A percentile compares a stretch with the other conserved stretches of the same genome.
These are phyloP conservation scores for Rhizopus arrhizus DNA, from an alignment of 371 early-diverging fungal genomes.

Conservation along the genomic window DNA sequence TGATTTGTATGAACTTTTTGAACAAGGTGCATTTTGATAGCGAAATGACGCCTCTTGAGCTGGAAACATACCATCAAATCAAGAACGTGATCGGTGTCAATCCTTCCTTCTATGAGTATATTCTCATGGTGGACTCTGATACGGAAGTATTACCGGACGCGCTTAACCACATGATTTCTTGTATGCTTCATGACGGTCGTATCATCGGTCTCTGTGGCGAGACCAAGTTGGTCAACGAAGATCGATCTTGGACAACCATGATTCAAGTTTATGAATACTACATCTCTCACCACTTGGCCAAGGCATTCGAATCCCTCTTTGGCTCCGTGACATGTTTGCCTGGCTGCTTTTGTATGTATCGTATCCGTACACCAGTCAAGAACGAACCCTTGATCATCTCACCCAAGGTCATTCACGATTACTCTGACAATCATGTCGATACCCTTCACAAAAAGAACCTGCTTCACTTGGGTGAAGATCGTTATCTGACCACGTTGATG, in stretches of 20 bases:
- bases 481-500: constrained; percentile 95
- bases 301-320: constrained; percentile 99
- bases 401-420: constrained; percentile 89
- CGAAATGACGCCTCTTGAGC: constrained; percentile 91
- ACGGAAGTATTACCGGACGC: constrained; percentile 87
- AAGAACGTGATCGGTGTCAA: constrained; percentile 89
- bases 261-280: constrained; percentile 99
- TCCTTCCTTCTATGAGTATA: constrained; percentile 88
- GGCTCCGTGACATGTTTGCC: constrained; percentile 96
- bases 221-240: constrained; percentile 87
- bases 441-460: constrained; percentile 96
- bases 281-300: constrained; percentile 97
- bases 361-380: constrained; percentile 82
- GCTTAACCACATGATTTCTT: constrained; percentile 83
- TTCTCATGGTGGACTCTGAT: constrained; percentile 96
- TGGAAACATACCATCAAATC: constrained; percentile 92
- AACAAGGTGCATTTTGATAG: constrained; percentile 94
- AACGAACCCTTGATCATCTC: constrained; percentile 91
- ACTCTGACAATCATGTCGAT: constrained; percentile 93
- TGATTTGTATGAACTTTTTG: constrained; percentile 98
- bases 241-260: constrained; percentile 92
- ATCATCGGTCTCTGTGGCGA: constrained; percentile 95
- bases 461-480: constrained; percentile 79
- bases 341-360: constrained; percentile 96
- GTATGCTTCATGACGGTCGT: constrained; percentile 86